These are phyloP conservation scores for Lasiodiplodia sp. DNA, from an alignment of 2,329 filamentous ascomycete species.

Conservation along the genomic window DNA sequence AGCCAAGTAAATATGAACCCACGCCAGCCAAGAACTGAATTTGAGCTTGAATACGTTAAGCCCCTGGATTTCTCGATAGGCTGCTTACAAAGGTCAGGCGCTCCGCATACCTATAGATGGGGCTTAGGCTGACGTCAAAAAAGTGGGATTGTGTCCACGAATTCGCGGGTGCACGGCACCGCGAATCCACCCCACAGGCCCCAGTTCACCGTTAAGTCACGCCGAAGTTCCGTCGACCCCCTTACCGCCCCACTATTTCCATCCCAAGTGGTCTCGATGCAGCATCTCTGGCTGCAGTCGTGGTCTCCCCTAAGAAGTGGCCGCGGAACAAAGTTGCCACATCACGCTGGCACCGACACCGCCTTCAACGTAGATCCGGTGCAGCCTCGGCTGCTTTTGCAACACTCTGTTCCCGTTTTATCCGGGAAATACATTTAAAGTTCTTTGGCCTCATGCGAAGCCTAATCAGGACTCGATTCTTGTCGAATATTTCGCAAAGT, in stretches of 20 bases:
- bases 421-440: not conserved
- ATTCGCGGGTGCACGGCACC: slow-evolving; percentile 8
- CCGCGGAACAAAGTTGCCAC: not conserved
- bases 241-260: not conserved
- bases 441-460: not conserved
- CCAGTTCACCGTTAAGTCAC: not conserved
- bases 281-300: not conserved
- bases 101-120: not conserved
- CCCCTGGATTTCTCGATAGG: not conserved
- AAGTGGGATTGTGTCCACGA: slow-evolving; percentile 6
- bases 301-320: not conserved
- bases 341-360: not conserved
- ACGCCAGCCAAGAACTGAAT: not conserved
- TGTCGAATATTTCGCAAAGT: not conserved
- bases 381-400: slow-evolving; percentile 4
- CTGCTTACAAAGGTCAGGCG: not conserved
- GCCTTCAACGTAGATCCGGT: slow-evolving; percentile 12
- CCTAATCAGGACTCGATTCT: not conserved
- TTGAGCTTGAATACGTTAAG: not conserved
- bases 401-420: slow-evolving; percentile 4
- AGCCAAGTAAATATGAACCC: not conserved
- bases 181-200: slow-evolving; percentile 13
- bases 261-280: not conserved
- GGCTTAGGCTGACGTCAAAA: not conserved
- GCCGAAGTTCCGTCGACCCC: slow-evolving; percentile 7